phyloP scores from a whole-genome alignment of 1,284 basidiomycete species.

The Sutorius eximius region DNA sequence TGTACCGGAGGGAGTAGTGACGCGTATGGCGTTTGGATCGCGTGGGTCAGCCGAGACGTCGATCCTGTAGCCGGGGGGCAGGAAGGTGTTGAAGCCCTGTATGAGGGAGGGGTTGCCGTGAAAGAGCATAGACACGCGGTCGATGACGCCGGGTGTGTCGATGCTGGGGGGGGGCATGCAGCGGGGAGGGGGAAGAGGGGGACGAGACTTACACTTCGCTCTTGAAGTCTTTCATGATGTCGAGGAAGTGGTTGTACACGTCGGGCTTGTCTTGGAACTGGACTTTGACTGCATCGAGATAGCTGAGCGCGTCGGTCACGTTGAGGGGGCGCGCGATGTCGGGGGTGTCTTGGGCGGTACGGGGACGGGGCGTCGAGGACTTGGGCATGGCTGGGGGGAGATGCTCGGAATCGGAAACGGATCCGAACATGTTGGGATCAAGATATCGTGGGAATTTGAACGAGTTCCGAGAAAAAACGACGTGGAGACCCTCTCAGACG shows the following conservation, averaged over 20 bases:
- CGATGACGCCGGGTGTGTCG: constrained; percentile 98
- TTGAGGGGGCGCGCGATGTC: constrained; percentile 56
- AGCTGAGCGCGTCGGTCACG: constrained; percentile 93
- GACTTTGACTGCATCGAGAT: constrained; percentile 94
- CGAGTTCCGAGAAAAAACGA: constrained; percentile 8
- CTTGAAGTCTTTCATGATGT: constrained; percentile 99
- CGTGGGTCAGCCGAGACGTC: constrained; percentile 81
- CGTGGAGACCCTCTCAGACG: no score
- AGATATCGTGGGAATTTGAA: constrained; percentile 20
- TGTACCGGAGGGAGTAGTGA: constrained; percentile 90
- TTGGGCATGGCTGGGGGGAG: constrained; percentile 16
- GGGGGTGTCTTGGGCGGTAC: constrained; percentile 19
- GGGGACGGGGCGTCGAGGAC: constrained; percentile 26
- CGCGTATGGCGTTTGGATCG: constrained; percentile 85
- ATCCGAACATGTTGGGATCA: constrained; percentile 1
- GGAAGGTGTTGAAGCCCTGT: constrained; percentile 98
- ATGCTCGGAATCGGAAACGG: constrained; percentile 3
- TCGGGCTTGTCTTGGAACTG: constrained; percentile 92
- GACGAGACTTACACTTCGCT: constrained; percentile 77
- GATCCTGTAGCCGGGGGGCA: constrained; percentile 95
- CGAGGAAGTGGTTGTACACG: constrained; percentile 96
- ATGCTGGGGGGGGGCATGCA: constrained; percentile 58
- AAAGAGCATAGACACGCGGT: constrained; percentile 94
- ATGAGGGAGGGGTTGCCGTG: constrained; percentile 92
- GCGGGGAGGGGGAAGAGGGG: background rate